Conservation (phyloP, 306 rosid species). For the Sicyos baderoa region DNA sequence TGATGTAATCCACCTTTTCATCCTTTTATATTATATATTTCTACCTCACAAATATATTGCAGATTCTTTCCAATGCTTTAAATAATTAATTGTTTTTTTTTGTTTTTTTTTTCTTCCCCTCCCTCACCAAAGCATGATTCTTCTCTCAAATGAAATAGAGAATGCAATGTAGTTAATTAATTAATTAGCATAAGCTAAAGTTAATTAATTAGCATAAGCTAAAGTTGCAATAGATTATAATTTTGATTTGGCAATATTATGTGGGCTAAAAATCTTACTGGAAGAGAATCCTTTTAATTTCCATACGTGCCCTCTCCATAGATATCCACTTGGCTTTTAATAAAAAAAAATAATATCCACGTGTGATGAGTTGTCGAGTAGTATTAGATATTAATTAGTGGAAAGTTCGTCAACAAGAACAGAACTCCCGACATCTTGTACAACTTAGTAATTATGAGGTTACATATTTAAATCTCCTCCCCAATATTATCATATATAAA, state of each 20-base stretch:
- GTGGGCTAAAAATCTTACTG: not conserved
- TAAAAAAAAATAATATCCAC: no score
- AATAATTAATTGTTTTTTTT: no score
- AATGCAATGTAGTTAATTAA: constrained; percentile 1
- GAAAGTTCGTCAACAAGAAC: no score
- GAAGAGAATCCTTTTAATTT: not conserved
- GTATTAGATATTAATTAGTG: no score
- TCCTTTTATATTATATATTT: not conserved
- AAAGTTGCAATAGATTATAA: not conserved
- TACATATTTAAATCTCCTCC: no score
- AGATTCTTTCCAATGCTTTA: not conserved
- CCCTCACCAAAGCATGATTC: not conserved
- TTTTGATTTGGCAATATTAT: not conserved
- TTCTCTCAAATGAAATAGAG: not conserved
- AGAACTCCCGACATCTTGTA: no score
- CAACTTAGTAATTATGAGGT: no score
- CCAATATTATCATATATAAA: no score
- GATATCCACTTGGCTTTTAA: not conserved
- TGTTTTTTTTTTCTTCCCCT: no score
- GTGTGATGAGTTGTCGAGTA: no score
- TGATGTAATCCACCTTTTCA: not conserved
- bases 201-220: not conserved
- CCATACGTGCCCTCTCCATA: not conserved
- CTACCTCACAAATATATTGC: not conserved
- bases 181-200: not conserved